Evolutionary conservation across 2,329 filamentous ascomycete genomes (phyloP).

Genomic region (Alternaria longipes): DNA sequence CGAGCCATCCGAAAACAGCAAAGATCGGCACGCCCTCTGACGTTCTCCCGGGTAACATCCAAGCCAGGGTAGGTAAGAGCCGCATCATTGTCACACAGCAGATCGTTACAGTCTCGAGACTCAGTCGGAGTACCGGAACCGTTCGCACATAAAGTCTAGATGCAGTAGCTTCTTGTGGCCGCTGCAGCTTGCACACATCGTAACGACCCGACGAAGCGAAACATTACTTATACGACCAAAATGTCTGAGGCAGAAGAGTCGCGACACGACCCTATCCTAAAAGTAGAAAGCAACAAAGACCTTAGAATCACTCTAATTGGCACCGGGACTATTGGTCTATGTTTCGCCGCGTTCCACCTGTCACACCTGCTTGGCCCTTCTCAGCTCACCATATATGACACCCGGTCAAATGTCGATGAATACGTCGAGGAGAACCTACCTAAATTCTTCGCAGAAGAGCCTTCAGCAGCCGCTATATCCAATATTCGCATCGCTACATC

Average conservation of each 20-base stretch:
- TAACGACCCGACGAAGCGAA: neutral
- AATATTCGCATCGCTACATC: conserved; percentile 48
- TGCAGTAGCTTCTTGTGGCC: neutral
- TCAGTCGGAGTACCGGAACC: neutral
- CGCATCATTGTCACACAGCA: conserved; percentile 3
- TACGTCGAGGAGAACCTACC: conserved; percentile 58
- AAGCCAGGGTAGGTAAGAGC: conserved; percentile 6
- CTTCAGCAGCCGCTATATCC: conserved; percentile 26
- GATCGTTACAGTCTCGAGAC: neutral
- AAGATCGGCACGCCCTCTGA: conserved; percentile 17
- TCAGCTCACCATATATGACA: conserved; percentile 61
- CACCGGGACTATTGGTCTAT: conserved; percentile 63
- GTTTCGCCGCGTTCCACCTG: conserved; percentile 65
- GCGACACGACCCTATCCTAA: neutral
- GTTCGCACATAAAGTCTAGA: neutral
- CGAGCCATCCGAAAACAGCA: conserved; percentile 19
- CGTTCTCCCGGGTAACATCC: conserved; percentile 3
- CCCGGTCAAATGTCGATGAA: conserved; percentile 56
- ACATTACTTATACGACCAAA: conserved; percentile 4
- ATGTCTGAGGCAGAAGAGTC: conserved; percentile 16
- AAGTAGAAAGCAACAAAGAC: conserved; percentile 13
- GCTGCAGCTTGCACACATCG: neutral
- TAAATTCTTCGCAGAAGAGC: conserved; percentile 49
- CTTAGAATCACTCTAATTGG: conserved; percentile 55
- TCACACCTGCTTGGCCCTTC: conserved; percentile 51